Base-by-base conservation (phyloP, 139 green algal genomes). In the Klebsormidium nitens region DNA sequence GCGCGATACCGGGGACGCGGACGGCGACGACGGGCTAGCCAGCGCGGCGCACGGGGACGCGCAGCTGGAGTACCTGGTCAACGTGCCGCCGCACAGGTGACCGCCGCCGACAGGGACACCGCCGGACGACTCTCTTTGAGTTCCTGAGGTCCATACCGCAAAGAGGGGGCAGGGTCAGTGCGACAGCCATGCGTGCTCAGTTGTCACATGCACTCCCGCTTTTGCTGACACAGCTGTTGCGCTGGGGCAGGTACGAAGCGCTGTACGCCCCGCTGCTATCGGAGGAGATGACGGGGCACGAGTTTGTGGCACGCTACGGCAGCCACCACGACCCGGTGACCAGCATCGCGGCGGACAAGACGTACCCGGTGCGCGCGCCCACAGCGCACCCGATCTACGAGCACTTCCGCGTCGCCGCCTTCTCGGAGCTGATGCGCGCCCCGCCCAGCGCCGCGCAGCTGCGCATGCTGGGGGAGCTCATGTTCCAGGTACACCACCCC, bases 381-480 rank as follows among this genome's bases (percentile, higher is more conserved):
- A 85, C 89, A 0, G 64, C 57, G 2, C 91, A 97, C 69, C 89
- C 91, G 2, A 74, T 97, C 2, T 26, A 80, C 39, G 91, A 97
- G 67, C 84, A 95, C 79, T 85, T 84, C 70, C 66, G 91, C 2
- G 89, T 95, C 37, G 66, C 67, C 36, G 44, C 59, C 38, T 96
- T 96, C 42, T 47, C 49, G 14, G 11, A 71, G 17, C n/a, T 76
- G 48, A 29, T 76, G 28, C 17, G 19, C n/a, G 36, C 62, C 0
- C 35, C 40, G 2, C 34, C 55, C 17, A 28, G 40, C 52, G 46
- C 52, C 4, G 40, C 74, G 44, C 69, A 85, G 59, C 58, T 85
- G 47, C 37, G 42, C 26, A 50, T 88, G 38, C 82, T 97, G 28
- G 92, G 92, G 1, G 90, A 96, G 80, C 81, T 96, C 8, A 97